A percentile compares a stretch with the other conserved stretches of the same genome.
Evolutionary conservation across 148 eudicot genomes (phyloP).

Genomic region (Fagopyrum esculentum): DNA sequence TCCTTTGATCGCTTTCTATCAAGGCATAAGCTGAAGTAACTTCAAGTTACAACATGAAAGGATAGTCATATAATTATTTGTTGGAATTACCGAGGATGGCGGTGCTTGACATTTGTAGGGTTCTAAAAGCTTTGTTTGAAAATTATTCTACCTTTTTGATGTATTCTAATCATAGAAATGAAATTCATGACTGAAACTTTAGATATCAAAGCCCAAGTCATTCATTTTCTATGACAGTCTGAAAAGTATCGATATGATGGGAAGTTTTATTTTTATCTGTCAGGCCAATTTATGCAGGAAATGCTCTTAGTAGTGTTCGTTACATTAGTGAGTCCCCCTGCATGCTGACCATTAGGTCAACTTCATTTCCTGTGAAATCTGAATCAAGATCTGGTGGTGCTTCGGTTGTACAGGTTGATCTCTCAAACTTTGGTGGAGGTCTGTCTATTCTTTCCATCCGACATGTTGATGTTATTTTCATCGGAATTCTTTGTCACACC

Average conservation of each 20-base stretch:
- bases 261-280: constrained; percentile 11
- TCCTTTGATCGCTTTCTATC: not conserved
- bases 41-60: not conserved
- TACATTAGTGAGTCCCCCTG: constrained; percentile 75
- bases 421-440: constrained; percentile 83
- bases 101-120: not conserved
- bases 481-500: not conserved
- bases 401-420: constrained; percentile 71
- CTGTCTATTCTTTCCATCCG: constrained; percentile 29
- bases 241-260: not conserved
- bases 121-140: not conserved
- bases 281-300: constrained; percentile 99
- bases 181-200: not conserved
- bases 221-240: not conserved
- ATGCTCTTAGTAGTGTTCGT: constrained; percentile 80
- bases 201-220: not conserved
- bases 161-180: not conserved
- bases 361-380: constrained; percentile 67
- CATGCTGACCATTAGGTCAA: constrained; percentile 76
- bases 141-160: not conserved
- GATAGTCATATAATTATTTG: not conserved
- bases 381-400: constrained; percentile 45
- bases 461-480: not conserved
- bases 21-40: not conserved
- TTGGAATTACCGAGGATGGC: not conserved